phyloP scores from a whole-genome alignment of 495 filamentous ascomycete species.

The Friedmanniomyces simplex region DNA sequence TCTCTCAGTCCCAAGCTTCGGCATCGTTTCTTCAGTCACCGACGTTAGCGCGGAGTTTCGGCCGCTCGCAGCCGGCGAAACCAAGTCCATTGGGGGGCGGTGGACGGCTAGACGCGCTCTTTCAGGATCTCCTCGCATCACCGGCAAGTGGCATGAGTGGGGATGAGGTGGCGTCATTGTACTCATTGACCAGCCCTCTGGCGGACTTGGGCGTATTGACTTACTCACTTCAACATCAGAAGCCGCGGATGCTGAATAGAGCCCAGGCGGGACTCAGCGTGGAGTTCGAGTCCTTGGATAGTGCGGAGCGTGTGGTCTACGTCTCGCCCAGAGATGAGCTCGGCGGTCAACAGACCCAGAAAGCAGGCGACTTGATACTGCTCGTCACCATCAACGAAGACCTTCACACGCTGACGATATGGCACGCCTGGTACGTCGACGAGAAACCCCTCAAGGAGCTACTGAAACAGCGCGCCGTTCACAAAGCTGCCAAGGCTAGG shows the following conservation, averaged over 20 bases:
- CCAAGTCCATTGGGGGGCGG: conserved; percentile 5
- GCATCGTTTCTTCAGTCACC: conserved; percentile 27
- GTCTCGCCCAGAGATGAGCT: conserved; percentile 53
- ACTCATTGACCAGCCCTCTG: conserved; percentile 77
- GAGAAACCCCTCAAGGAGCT: conserved; percentile 44
- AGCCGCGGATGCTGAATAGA: conserved; percentile 12
- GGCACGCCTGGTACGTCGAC: conserved; percentile 60
- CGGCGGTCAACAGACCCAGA: conserved; percentile 15
- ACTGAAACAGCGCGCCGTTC: conserved; percentile 39
- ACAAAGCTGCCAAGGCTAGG: conserved; percentile 47
- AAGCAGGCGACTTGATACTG: conserved; percentile 48
- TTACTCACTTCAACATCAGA: conserved; percentile 16
- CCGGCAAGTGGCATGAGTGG: not conserved
- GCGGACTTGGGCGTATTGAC: conserved; percentile 79
- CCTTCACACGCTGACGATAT: conserved; percentile 63
- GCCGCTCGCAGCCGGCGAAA: not conserved
- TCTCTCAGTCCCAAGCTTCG: conserved; percentile 39
- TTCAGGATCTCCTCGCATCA: conserved; percentile 8
- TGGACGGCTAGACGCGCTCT: conserved; percentile 3
- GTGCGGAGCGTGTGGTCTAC: conserved; percentile 70
- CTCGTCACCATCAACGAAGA: conserved; percentile 73
- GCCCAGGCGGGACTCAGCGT: conserved; percentile 2
- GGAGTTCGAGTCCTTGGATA: conserved; percentile 46
- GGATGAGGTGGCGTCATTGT: conserved; percentile 46
- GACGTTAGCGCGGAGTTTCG: conserved; percentile 9